Percentiles rank a stretch among this genome's conserved stretches.
Evolutionary conservation across 805 yeast genomes (phyloP).

Genomic region (Suhomyces faveliae): DNA sequence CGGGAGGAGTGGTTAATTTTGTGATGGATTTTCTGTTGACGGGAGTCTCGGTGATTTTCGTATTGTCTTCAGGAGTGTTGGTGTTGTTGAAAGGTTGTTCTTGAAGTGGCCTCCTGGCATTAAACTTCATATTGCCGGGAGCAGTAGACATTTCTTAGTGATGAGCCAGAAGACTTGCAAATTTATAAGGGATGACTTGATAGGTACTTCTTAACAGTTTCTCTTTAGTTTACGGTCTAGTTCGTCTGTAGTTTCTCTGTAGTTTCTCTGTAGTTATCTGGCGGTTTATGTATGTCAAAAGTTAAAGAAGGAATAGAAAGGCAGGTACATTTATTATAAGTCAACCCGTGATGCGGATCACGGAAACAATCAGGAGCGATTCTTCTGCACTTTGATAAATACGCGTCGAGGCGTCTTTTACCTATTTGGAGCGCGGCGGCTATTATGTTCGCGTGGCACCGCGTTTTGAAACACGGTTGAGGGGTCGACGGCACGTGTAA

Average conservation of each 20-base stretch:
- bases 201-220: no score
- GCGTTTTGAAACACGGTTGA: conserved; percentile 8
- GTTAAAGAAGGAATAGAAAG: neutral
- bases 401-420: conserved; percentile 4
- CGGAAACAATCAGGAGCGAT: conserved; percentile 3
- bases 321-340: conserved; percentile 3
- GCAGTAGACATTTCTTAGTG: conserved; percentile 3
- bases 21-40: conserved; percentile 14
- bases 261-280: no score
- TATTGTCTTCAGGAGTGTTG: conserved; percentile 1
- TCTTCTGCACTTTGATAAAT: conserved; percentile 1
- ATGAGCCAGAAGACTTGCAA: neutral
- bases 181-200: no score
- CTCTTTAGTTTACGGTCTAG: no score
- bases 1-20: conserved; percentile 41
- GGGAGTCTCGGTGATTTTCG: conserved; percentile 26
- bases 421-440: neutral
- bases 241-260: no score
- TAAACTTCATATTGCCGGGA: conserved; percentile 6
- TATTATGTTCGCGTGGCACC: conserved; percentile 4
- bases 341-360: conserved; percentile 4
- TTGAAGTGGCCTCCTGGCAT: conserved; percentile 11
- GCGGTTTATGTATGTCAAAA: neutral
- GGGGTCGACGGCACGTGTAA: conserved; percentile 3
- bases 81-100: conserved; percentile 10